Evolutionary conservation across 2,329 filamentous ascomycete genomes (phyloP), one percentile per base, ranked within the genome.

Genomic region (Colletotrichum sp.): DNA sequence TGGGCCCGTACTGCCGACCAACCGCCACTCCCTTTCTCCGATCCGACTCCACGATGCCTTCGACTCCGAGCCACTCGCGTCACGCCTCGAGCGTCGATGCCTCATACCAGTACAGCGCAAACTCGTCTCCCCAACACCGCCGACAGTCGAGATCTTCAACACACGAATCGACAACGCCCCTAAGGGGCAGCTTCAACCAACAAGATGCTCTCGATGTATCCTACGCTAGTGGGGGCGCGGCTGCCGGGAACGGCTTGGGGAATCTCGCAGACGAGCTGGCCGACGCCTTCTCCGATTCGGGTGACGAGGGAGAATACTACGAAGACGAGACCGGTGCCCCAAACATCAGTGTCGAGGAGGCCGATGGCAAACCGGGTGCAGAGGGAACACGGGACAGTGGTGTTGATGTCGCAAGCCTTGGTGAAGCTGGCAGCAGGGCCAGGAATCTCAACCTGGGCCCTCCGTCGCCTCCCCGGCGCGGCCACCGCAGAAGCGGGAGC

Each of bases 191-290:
- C 79, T 87, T 87, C 79, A 87, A 86, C 79, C 87, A 89, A 70
- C 84, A 86, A 74, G 89, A 91, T 78, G 81, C 81, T 44, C 81
- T 87, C n/a, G 87, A 89, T 70, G 82, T 90, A 68, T 84, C 84
- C 73, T 83, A 86, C n/a, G 86, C 89, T 64, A 83, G 84, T 74
- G 86, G 84, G 57, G 88, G 84, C 48, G 83, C 83, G 61, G 85
- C 83, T 28, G 82, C 82, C 4, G 86, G 85, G 66, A 91, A 91
- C 77, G 93, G 93, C 11, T 87, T 95, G 77, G 95, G 94, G 36
- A 96, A 95, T 79, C 84, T 97, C 65, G 95, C 95, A 3, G 95
- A 96, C 83, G 95, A 97, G 84, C 87, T 97, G 64, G 95, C 93
- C 2, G 94, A 94, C 80, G 92, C 93, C 6, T 91, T 94, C 83